Conservation (phyloP, 169 alveolate species). For the Toxoplasma gondii region DNA sequence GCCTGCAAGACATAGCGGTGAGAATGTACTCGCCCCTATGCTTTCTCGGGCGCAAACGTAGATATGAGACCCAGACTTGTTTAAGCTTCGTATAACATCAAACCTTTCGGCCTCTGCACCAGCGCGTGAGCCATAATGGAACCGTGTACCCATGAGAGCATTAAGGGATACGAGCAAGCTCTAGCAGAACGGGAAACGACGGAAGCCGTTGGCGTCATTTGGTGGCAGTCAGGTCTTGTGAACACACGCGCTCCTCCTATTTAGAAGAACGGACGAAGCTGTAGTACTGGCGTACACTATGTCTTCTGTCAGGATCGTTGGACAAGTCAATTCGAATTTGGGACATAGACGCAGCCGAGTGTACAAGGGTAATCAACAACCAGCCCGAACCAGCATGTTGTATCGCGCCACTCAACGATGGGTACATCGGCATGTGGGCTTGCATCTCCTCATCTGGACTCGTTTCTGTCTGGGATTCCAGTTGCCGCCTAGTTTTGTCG, state of each 20-base stretch:
- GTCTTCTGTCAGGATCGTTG: background rate
- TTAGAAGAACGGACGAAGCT: too few relatives aligned
- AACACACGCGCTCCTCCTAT: too few relatives aligned
- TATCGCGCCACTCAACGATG: background rate
- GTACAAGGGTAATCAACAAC: background rate
- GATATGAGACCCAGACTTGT: background rate
- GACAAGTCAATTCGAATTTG: conserved; percentile 17
- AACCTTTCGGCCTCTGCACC: background rate
- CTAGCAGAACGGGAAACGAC: background rate
- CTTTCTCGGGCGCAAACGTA: background rate
- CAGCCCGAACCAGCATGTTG: conserved; percentile 8
- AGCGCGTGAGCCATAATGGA: background rate
- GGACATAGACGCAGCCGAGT: background rate
- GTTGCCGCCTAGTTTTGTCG: background rate
- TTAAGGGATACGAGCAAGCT: background rate
- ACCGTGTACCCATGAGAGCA: background rate
- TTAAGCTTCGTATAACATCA: background rate
- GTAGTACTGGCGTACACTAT: background rate
- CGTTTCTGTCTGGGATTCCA: conserved; percentile 16
- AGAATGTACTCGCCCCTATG: background rate
- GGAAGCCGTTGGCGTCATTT: too few relatives aligned
- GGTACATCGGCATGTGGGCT: conserved; percentile 1
- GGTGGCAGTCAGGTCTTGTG: too few relatives aligned
- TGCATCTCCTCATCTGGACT: background rate
- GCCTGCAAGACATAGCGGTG: background rate